Evolutionary conservation across 2,329 filamentous ascomycete genomes (phyloP), one percentile per base, ranked within the genome.

Genomic region (Phyllosticta capitalensis): DNA sequence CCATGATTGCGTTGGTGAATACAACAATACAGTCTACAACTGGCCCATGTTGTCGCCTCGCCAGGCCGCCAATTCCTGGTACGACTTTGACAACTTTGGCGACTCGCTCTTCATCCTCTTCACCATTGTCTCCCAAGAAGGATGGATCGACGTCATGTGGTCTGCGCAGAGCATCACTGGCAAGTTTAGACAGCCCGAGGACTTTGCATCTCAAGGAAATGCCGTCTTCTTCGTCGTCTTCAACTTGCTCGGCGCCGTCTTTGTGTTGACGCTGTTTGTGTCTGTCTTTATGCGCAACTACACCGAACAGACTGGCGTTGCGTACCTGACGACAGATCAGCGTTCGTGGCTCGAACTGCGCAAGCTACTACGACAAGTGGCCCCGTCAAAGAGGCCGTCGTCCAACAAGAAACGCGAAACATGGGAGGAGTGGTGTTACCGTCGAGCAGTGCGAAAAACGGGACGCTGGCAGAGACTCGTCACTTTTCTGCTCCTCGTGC

Each of bases 281-380:
- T 97, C 94, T 60, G 94, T 99, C 62, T 99, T 99, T 73, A 99
- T 99, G 94, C 90, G 94, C 62, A 99, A 96, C 72, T 99, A 99
- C 74, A 99, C 94, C 0, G 94, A 99, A 74, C 92, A 97, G 74
- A 99, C 94, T 0, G 94, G 94, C 1, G 94, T 99, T 51, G 94
- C 94, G 2, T 99, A 92, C 71, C 78, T 99, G 67, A 99, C 94
- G 0, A 88, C 92, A 0, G 94, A 99, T 67, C 94, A 99, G 71
- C 86, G 94, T 66, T 96, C 92, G 0, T 99, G 94, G 94, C 82
- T 99, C 14, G 94, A 99, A 72, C 75, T 99, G 65, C 84, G 94
- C 60, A 99, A 99, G 74, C 79, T 96, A 22, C 78, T 99, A 48
- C 83, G 90, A 56, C 94, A 97, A 71, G 91, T 99, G 10, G 92